A percentile compares a stretch with the other conserved stretches of the same genome.
Conservation (phyloP, 2,329 filamentous ascomycete genomes). For the Fusarium sambucinum region DNA sequence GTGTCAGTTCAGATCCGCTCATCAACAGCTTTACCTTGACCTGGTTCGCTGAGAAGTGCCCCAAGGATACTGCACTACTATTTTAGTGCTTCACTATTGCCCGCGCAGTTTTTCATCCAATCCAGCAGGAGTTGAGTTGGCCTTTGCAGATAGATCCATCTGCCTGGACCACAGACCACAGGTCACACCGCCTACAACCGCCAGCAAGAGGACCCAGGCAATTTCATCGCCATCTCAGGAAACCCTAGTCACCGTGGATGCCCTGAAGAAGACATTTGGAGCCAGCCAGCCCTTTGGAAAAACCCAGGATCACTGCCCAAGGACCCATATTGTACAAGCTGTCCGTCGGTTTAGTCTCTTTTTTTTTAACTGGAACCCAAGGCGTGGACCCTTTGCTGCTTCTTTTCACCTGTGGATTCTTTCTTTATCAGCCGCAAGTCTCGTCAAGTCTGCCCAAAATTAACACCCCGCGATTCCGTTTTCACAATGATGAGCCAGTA, state of each 20-base stretch:
- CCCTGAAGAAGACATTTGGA: slow-evolving; percentile 45
- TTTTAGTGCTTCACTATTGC: slow-evolving; percentile 47
- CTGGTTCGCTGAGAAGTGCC: slow-evolving; percentile 47
- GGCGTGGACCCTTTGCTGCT: slow-evolving; percentile 42
- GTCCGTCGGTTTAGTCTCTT: slow-evolving; percentile 47
- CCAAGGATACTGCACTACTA: slow-evolving; percentile 44
- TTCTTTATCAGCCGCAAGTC: slow-evolving; percentile 50
- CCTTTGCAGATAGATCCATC: slow-evolving; percentile 47
- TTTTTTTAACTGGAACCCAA: slow-evolving; percentile 46
- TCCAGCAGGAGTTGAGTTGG: slow-evolving; percentile 40
- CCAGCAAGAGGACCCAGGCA: slow-evolving; percentile 46
- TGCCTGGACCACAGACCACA: slow-evolving; percentile 42
- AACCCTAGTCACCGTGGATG: slow-evolving; percentile 49
- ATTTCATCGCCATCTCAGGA: slow-evolving; percentile 46
- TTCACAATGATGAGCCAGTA: slow-evolving; percentile 53
- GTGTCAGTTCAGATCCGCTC: slow-evolving; percentile 44
- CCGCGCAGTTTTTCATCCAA: slow-evolving; percentile 42
- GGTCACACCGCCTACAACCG: slow-evolving; percentile 50
- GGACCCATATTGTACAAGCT: slow-evolving; percentile 50
- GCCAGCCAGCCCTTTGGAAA: slow-evolving; percentile 45
- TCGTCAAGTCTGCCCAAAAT: slow-evolving; percentile 43
- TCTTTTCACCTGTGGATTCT: slow-evolving; percentile 46
- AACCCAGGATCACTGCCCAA: slow-evolving; percentile 50
- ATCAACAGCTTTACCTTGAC: slow-evolving; percentile 37
- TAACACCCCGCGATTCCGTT: slow-evolving; percentile 38